These are phyloP conservation scores for Collybia sordida DNA, from an alignment of 768 basidiomycete genomes.

Conservation along the genomic window DNA sequence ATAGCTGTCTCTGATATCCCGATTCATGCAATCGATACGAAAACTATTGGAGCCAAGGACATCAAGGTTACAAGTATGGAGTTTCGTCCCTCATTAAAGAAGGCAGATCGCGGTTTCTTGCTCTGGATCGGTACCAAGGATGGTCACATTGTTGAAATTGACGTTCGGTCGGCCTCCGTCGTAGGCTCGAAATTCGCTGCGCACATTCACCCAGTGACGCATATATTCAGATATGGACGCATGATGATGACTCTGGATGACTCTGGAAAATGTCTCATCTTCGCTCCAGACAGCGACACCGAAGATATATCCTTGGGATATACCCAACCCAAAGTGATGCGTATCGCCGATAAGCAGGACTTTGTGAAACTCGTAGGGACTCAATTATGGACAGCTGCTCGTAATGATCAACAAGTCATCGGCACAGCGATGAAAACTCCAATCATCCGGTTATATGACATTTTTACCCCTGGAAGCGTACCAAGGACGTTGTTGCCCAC, in stretches of 20 bases:
- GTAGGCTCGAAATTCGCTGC: constrained; percentile 56
- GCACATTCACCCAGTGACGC: constrained; percentile 65
- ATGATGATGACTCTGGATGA: constrained; percentile 86
- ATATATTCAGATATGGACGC: constrained; percentile 71
- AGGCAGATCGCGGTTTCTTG: constrained; percentile 55
- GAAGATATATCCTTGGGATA: constrained; percentile 45
- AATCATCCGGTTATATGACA: constrained; percentile 79
- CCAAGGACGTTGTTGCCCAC: constrained; percentile 57
- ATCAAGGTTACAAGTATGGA: constrained; percentile 74
- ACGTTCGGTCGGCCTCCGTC: constrained; percentile 60
- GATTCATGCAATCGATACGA: constrained; percentile 55
- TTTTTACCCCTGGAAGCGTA: constrained; percentile 57
- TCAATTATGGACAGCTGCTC: constrained; percentile 79
- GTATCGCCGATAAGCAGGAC: constrained; percentile 80
- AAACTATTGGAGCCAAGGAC: constrained; percentile 63
- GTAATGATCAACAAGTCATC: constrained; percentile 48
- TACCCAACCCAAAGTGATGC: constrained; percentile 54
- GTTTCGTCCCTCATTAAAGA: constrained; percentile 54
- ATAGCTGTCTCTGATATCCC: constrained; percentile 47
- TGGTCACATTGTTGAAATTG: constrained; percentile 82
- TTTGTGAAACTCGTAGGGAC: constrained; percentile 75
- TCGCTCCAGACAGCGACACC: constrained; percentile 45
- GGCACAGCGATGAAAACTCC: constrained; percentile 50
- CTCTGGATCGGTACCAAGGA: constrained; percentile 93
- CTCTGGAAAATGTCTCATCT: constrained; percentile 78